Base-by-base conservation (phyloP, 1,284 basidiomycete genomes). In the Malassezia slooffiae region DNA sequence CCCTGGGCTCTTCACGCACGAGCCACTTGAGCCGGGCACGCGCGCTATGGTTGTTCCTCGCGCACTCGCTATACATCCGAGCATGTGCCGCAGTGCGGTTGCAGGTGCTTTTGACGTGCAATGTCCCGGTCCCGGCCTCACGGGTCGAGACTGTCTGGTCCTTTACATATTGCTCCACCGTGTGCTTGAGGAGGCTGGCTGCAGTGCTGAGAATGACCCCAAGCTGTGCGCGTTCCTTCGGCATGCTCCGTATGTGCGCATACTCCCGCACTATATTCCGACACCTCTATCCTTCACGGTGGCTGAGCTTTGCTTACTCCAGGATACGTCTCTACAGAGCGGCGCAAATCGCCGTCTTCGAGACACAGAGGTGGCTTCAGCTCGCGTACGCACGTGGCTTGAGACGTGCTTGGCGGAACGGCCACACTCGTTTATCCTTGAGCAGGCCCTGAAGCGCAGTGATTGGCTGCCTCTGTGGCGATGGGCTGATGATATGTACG, bases 401-500 rank as follows among this genome's bases (percentile, higher is more conserved):
- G n/a, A n/a, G n/a, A n/a, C n/a, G n/a, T n/a, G n/a, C n/a, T n/a
- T n/a, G n/a, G n/a, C n/a, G n/a, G n/a, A n/a, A n/a, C n/a, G n/a
- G n/a, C n/a, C n/a, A n/a, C n/a, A n/a, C n/a, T n/a, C n/a, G n/a
- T n/a, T n/a, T n/a, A n/a, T n/a, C n/a, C n/a, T n/a, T n/a, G n/a
- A n/a, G n/a, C n/a, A n/a, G n/a, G n/a, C n/a, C n/a, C n/a, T n/a
- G n/a, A n/a, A n/a, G n/a, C n/a, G n/a, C n/a, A n/a, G n/a, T 4
- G 19, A 4, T 4, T 51, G 44, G 20, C 22, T 54, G 0, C 37
- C 44, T 17, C 34, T 53, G 2, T 67, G 59, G 55, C 36, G 50
- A 16, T 64, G 61, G 63, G 54, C 62, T 1, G 54, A 58, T 22
- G 52, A 46, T 4, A 48, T 43, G 0, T 57, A 54, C 22, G 43